Base-by-base conservation (phyloP, 1,284 basidiomycete species). In the Ceratobasidium sp. region DNA sequence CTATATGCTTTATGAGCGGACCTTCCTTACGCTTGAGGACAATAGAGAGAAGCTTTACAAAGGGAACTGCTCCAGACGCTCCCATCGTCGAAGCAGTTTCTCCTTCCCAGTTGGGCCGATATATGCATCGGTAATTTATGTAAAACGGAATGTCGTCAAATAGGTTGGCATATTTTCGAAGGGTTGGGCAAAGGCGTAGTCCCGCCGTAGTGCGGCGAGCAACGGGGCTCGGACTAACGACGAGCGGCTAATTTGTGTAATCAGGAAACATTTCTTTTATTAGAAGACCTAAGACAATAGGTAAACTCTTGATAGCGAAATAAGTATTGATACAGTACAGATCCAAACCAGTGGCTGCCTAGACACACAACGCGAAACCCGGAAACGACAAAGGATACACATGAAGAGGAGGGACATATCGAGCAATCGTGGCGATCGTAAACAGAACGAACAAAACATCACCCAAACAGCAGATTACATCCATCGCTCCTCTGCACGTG, bases 401-500 rank as follows among this genome's bases (percentile, higher is more conserved):
- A 7, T 13, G 13, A 25, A 49, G 7, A 7, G 12, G 8, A 25
- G 20, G 45, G 20, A 7, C 13, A 22, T 49, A 49, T 49, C 45
- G 45, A 49, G 45, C 22, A 22, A 15, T 3, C 7, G 57, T 15
- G 32, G 29, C 12, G 25, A 25, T 32, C 57, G 57, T 43, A 49
- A 49, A 7, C n/a, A 60, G 40, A 29, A 29, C 27, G 25, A 62
- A 62, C 7, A 43, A 13, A 49, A 49, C 8, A 13, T 13, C 8
- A 17, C 45, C n/a, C n/a, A n/a, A n/a, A n/a, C n/a, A n/a, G n/a
- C n/a, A 7, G n/a, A 49, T 62, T n/a, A 62, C 57, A 62, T 62
- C 57, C 57, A 62, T 20, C 57, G 57, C 45, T 62, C 57, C 57
- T 62, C 57, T 31, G 43, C 57, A 43, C 57, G 57, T 25, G 57